phyloP scores from a whole-genome alignment of 805 yeast genomes.

The Vanderwaltozyma tropicalis region DNA sequence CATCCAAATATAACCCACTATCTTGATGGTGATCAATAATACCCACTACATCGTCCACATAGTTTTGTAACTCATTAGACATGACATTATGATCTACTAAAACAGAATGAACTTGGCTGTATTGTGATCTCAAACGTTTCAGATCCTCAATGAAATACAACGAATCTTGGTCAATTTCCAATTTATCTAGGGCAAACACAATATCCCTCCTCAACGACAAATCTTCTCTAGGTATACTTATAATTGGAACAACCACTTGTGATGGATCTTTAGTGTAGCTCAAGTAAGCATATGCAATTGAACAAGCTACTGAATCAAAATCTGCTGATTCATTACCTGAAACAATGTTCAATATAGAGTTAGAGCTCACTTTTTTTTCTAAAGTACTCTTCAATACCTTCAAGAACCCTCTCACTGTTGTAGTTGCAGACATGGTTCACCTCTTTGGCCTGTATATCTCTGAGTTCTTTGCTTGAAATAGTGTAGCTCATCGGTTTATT shows the following conservation, averaged over 20 bases:
- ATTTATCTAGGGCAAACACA: conserved; percentile 37
- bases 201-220: conserved; percentile 65
- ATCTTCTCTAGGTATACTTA: conserved; percentile 63
- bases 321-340: conserved; percentile 80
- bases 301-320: conserved; percentile 75
- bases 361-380: neutral
- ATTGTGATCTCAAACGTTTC: conserved; percentile 7
- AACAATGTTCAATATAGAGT: neutral
- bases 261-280: conserved; percentile 18
- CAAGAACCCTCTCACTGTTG: neutral
- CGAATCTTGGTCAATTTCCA: conserved; percentile 37
- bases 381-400: neutral
- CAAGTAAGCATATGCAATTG: conserved; percentile 63
- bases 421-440: too few relatives aligned
- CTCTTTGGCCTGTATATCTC: too few relatives aligned
- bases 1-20: conserved; percentile 38
- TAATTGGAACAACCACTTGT: conserved; percentile 47
- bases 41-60: conserved; percentile 35
- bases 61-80: conserved; percentile 36
- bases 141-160: conserved; percentile 66
- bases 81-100: conserved; percentile 78
- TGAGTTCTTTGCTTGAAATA: too few relatives aligned
- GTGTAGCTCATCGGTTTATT: too few relatives aligned
- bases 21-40: conserved; percentile 89
- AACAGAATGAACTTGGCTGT: conserved; percentile 32